phyloP scores from a whole-genome alignment of 2,329 filamentous ascomycete species.

The Lojkania enalia region DNA sequence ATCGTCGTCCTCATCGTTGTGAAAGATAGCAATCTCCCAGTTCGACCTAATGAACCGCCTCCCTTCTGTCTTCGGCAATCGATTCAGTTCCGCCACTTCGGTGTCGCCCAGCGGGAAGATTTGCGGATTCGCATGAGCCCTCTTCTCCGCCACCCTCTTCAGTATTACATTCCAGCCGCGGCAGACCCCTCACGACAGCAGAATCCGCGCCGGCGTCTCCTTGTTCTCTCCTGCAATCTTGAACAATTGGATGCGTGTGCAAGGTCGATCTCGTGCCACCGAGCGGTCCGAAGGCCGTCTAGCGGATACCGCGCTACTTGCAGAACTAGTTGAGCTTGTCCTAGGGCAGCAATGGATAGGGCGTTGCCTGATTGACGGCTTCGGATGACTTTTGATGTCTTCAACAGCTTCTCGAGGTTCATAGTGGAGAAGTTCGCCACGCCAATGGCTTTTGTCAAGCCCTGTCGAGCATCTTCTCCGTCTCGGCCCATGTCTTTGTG shows the following conservation, averaged over 20 bases:
- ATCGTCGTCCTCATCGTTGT: conserved; percentile 47
- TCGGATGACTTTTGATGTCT: conserved; percentile 38
- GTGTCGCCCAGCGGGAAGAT: conserved; percentile 15
- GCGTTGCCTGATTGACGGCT: conserved; percentile 18
- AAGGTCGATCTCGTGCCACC: conserved; percentile 17
- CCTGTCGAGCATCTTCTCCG: conserved; percentile 37
- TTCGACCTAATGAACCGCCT: conserved; percentile 51
- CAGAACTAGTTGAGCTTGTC: conserved; percentile 6
- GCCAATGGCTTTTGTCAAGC: conserved; percentile 13
- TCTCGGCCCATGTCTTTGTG: conserved; percentile 24
- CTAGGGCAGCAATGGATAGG: conserved; percentile 13
- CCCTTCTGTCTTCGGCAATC: conserved; percentile 42
- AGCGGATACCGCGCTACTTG: conserved; percentile 9
- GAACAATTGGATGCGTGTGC: conserved; percentile 59
- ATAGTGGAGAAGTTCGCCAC: conserved; percentile 19
- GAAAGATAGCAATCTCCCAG: conserved; percentile 52
- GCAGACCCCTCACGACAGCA: conserved; percentile 85
- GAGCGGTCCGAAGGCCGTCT: conserved; percentile 8
- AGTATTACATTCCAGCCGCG: conserved; percentile 21
- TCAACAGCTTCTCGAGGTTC: conserved; percentile 56
- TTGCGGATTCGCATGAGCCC: conserved; percentile 16
- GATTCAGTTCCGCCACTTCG: conserved; percentile 21
- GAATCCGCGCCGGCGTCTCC: conserved; percentile 71
- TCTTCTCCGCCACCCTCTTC: conserved; percentile 18
- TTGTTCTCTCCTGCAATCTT: conserved; percentile 64